A percentile compares a stretch with the other conserved stretches of the same genome.
phyloP scores from a whole-genome alignment of 441 rosid genomes.

The Bruguiera hainesii region DNA sequence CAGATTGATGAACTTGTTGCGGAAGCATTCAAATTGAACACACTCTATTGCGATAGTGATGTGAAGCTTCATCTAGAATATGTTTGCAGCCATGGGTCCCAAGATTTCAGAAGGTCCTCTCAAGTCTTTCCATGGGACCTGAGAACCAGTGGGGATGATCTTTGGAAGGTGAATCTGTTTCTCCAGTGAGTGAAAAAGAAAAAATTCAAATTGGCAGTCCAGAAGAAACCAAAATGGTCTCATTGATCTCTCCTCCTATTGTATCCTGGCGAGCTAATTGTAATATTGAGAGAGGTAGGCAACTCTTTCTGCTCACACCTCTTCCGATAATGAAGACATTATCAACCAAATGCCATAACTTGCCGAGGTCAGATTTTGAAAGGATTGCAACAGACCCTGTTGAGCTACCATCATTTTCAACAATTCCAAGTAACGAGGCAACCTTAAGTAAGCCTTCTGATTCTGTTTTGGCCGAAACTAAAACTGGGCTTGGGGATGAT shows the following conservation, averaged over 20 bases:
- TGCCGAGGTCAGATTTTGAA: conserved; percentile 29
- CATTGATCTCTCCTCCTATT: conserved; percentile 84
- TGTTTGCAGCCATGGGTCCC: conserved; percentile 83
- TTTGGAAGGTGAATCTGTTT: conserved; percentile 23
- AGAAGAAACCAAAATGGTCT: conserved; percentile 39
- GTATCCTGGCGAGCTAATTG: conserved; percentile 80
- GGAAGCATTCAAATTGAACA: conserved; percentile 46
- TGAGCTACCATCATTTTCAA: background rate
- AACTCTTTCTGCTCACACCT: conserved; percentile 82
- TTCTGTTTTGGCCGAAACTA: conserved; percentile 21
- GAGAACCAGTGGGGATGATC: conserved; percentile 27
- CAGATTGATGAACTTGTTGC: conserved; percentile 62
- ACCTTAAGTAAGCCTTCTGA: conserved; percentile 35
- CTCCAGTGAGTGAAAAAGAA: conserved; percentile 29
- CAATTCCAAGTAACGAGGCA: conserved; percentile 37
- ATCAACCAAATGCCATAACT: conserved; percentile 31
- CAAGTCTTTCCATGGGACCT: conserved; percentile 22
- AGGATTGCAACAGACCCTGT: no score
- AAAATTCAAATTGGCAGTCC: conserved; percentile 57
- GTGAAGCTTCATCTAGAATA: conserved; percentile 9
- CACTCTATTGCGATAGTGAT: background rate
- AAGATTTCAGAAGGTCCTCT: conserved; percentile 47
- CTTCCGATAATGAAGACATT: conserved; percentile 54
- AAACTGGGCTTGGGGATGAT: conserved; percentile 28
- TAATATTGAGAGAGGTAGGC: conserved; percentile 57